A percentile compares a stretch with the other conserved stretches of the same genome.
Conservation (phyloP, 805 yeast genomes). For the Cyberlindnera saturnus region DNA sequence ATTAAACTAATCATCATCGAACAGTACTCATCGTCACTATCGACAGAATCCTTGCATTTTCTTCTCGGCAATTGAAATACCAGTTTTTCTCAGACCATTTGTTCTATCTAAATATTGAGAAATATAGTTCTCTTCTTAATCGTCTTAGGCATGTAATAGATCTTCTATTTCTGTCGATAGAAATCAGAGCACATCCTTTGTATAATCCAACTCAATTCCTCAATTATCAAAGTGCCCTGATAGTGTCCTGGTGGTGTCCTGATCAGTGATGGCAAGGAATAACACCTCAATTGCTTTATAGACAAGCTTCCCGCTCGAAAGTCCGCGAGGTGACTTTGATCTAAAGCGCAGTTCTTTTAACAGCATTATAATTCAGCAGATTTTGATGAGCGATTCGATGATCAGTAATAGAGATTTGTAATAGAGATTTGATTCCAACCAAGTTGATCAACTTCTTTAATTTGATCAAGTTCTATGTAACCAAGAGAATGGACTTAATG, state of each 20-base stretch:
- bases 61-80: not conserved
- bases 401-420: conserved; percentile 10
- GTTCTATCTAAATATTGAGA: conserved; percentile 3
- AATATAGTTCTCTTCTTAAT: conserved; percentile 9
- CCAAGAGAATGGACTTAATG: conserved; percentile 10
- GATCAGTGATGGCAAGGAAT: conserved; percentile 8
- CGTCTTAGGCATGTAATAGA: conserved; percentile 11
- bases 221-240: conserved; percentile 3
- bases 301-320: conserved; percentile 10
- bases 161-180: conserved; percentile 17
- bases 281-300: conserved; percentile 10
- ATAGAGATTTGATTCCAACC: conserved; percentile 10
- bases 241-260: no score
- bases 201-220: conserved; percentile 15
- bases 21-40: conserved; percentile 11
- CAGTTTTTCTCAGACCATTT: no score
- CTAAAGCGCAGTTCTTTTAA: conserved; percentile 8
- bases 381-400: conserved; percentile 9
- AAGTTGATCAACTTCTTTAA: conserved; percentile 15
- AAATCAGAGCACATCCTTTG: conserved; percentile 15
- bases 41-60: conserved; percentile 4
- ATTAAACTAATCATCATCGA: conserved; percentile 16
- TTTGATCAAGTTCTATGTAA: conserved; percentile 15
- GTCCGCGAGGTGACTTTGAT: conserved; percentile 9
- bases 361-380: conserved; percentile 5